These are phyloP conservation scores for Neospermospora avenae DNA, from an alignment of 2,329 filamentous ascomycete genomes.

Conservation along the genomic window DNA sequence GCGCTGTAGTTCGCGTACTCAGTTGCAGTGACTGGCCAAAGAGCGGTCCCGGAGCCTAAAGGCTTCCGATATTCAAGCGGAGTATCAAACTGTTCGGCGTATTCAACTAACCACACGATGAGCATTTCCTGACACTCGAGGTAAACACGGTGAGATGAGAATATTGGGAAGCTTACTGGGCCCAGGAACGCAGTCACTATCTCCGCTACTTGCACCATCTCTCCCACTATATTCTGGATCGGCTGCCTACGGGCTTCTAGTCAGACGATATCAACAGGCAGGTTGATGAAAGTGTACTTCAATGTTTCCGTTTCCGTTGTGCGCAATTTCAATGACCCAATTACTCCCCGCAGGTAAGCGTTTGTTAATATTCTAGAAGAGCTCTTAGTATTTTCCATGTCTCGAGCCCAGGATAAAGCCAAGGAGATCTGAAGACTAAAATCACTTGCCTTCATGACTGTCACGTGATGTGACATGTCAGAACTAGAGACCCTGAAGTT, in stretches of 20 bases:
- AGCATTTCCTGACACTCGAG: neutral
- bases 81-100: constrained; percentile 43
- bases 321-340: constrained; percentile 51
- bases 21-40: constrained; percentile 43
- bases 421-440: too few relatives aligned
- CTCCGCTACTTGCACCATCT: neutral
- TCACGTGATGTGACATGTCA: constrained; percentile 46
- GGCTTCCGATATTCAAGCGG: constrained; percentile 45
- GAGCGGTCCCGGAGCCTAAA: constrained; percentile 45
- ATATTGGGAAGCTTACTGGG: neutral
- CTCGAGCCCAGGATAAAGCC: too few relatives aligned
- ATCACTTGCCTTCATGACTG: constrained; percentile 37
- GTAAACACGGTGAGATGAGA: neutral
- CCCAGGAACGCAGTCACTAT: neutral
- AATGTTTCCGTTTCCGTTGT: constrained; percentile 54
- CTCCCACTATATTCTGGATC: neutral
- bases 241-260: neutral
- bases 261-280: neutral
- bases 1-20: constrained; percentile 27
- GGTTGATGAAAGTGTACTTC: constrained; percentile 24
- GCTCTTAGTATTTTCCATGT: too few relatives aligned
- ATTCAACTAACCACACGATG: constrained; percentile 40
- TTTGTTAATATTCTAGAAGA: constrained; percentile 36
- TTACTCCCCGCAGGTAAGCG: constrained; percentile 50
- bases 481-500: constrained; percentile 46